Evolutionary conservation across 2,329 filamentous ascomycete species (phyloP), one percentile per base, ranked within the genome.

Genomic region (Onygena corvina): DNA sequence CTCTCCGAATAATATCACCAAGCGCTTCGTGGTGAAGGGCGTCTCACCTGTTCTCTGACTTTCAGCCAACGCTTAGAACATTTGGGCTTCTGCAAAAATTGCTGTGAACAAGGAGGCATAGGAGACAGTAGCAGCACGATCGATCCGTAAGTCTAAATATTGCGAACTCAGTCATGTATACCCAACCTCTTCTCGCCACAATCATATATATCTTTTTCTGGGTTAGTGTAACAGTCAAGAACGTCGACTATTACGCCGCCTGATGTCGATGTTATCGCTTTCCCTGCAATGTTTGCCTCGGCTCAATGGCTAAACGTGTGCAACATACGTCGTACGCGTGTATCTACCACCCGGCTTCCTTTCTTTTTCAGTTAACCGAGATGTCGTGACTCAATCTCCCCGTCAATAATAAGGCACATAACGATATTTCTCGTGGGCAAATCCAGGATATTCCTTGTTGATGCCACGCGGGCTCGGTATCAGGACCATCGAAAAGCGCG

Each of bases 401-500:
- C 23, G 29, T 31, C 42, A 29, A 46, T 46, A 46, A 30, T 46
- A 46, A 46, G 42, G 42, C 42, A 46, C 42, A 46, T 46, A 46
- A 30, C 18, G 23, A 11, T 46, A n/a, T 21, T n/a, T 29, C 29
- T 46, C 42, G 25, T 31, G 29, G 42, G 18, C 25, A 20, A 30
- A 31, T 18, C 42, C 42, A 31, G 42, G 42, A 29, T 46, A 9
- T 46, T 14, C 42, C 42, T 30, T 46, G 42, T 46, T 46, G 42
- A 46, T 46, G 42, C 42, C 42, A 46, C 42, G 42, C 42, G 42
- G 42, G 23, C 9, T 18, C 11, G 11, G 11, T 21, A 40, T n/a
- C n/a, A n/a, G n/a, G n/a, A n/a, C n/a, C n/a, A n/a, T n/a, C n/a
- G n/a, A n/a, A n/a, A n/a, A n/a, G 36, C 18, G 36, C 36, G 18